Evolutionary conservation across 179 eudicot species (phyloP), one percentile per base, ranked within the genome.

Genomic region (Dionaea muscipula): DNA sequence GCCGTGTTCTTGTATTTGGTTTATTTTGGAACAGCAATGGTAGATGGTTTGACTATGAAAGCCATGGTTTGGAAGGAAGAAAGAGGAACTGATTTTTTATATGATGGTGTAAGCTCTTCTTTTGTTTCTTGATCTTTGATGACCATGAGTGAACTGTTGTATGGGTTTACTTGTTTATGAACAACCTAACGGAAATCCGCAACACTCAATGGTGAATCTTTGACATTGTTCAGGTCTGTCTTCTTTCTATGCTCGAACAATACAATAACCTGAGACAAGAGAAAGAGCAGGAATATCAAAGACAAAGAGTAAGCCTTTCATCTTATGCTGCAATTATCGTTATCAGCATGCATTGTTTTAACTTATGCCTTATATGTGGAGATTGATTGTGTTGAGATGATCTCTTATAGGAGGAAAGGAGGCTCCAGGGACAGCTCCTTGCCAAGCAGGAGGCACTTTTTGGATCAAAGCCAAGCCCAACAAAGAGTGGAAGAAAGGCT

Each of bases 401-500:
- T 31, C 2, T 12, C 18, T 31, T 47, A 10, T 54, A 86, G 89
- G 94, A 86, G 59, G 82, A 79, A 66, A 86, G 74, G 75, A 84
- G 71, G 68, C 86, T 86, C 49, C 81, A 81, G 25, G 89, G 89
- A 55, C 78, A 83, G 64, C 63, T 80, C 51, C 75, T 81, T 21
- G 73, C 91, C 14, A 91, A 81, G 64, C 95, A 91, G 67, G 98
- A 87, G 75, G 83, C 73, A 33, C 77, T 77, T 35, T 81, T 75
- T 56, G 95, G 97, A 55, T 91, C 95, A 67, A 91, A 91, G 69
- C 86, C 88, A 26, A 91, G 94, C 61, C 84, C 94, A 7, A 58
- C 82, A 75, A 91, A 91, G 74, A 81, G 68, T 76, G 78, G 61
- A 12, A 87, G 84, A 70, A 87, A 81, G 52, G 59, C 81, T 56